These are phyloP conservation scores for Syzygium aromaticum DNA, from an alignment of 345 rosid genomes.

Conservation along the genomic window DNA sequence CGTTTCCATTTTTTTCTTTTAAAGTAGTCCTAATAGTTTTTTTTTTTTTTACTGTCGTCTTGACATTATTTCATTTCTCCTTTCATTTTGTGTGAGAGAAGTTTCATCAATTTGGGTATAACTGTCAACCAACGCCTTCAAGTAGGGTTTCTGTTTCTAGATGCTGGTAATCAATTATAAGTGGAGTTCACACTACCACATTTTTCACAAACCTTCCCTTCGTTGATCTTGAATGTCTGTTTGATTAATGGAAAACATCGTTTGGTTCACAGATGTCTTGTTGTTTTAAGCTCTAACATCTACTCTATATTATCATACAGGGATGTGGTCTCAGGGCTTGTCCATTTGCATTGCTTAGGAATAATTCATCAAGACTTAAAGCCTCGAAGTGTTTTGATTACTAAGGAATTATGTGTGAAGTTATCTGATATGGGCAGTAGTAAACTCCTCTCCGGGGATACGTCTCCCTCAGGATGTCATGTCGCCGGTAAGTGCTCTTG, in stretches of 20 bases:
- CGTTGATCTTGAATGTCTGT: not conserved
- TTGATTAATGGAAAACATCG: not conserved
- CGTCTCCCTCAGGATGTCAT: not conserved
- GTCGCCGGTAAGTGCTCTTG: not conserved
- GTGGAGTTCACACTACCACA: not conserved
- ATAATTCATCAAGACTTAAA: not conserved
- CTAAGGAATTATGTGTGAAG: not conserved
- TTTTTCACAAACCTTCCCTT: not conserved
- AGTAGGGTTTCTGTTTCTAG: not conserved
- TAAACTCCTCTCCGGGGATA: not conserved
- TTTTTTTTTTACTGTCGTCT: not conserved
- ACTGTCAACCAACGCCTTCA: not conserved
- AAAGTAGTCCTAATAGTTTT: not conserved
- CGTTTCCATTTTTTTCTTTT: not conserved
- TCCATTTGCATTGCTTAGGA: not conserved
- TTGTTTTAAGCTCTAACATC: not conserved
- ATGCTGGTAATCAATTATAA: not conserved
- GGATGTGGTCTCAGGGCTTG: not conserved
- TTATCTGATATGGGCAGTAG: not conserved
- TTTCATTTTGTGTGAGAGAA: not conserved
- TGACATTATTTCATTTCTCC: not conserved
- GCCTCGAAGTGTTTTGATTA: not conserved
- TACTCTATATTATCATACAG: not conserved
- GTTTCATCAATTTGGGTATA: not conserved
- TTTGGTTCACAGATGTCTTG: not conserved